Base-by-base conservation (phyloP, 495 filamentous ascomycete species). In the Hypomontagnella submonticulosa region DNA sequence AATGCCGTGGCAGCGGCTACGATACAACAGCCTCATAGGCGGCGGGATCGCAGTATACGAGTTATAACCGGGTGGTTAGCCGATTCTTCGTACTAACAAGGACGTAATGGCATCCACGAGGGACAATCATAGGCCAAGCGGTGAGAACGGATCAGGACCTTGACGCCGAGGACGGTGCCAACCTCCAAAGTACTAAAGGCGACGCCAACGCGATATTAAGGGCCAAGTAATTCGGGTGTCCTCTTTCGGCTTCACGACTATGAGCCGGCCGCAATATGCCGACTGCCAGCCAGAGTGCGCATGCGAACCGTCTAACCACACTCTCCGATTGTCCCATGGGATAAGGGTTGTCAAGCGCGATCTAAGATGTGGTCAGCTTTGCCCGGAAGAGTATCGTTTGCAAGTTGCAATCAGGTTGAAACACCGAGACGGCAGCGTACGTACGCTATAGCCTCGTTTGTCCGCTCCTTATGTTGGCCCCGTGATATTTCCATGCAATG, bases 131-230 rank as follows among this genome's bases (percentile, higher is more conserved):
- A 30, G 27, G 16, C 32, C n/a, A 19, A 57, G 57, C 51, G 52
- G 57, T 61, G 38, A 57, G 37, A 13, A 7, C 10, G 37, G 7
- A 34, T 41, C 12, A 38, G 44, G 18, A n/a, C 23, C 23, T 3
- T 27, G 23, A 27, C 6, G 23, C 23, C 23, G 23, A 27, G 23
- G 23, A 6, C 23, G 23, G 23, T 27, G 23, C 23, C 23, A 27
- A 27, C 23, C 6, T 27, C 23, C 23, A 27, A 27, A 27, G 23
- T 27, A n/a, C 5, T 8, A n/a, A 7, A 50, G 33, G 33, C 11
- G 50, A n/a, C 49, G 42, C 50, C 60, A 37, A 11, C 38, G 38
- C 46, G 10, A 27, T 20, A 52, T 44, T 47, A 27, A 19, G 36
- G 4, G 3, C n/a, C 47, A 7, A 46, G 19, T 9, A 41, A 12